phyloP scores from a whole-genome alignment of 305 asterid species.

The Fraxinus nigra region DNA sequence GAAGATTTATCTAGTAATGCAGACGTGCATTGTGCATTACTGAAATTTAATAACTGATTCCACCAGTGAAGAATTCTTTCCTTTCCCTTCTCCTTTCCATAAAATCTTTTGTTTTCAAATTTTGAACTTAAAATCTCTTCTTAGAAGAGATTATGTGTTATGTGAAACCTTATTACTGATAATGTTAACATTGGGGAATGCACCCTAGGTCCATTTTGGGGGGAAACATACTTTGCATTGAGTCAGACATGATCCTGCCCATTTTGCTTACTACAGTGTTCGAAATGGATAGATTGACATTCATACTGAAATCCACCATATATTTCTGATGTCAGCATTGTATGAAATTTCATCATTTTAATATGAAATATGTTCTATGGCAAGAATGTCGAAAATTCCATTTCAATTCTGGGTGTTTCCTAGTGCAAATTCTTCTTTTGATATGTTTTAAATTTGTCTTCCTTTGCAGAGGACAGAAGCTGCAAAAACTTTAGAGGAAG shows the following conservation, averaged over 20 bases:
- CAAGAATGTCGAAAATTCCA: background rate
- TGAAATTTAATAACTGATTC: background rate
- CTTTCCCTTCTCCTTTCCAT: background rate
- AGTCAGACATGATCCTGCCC: background rate
- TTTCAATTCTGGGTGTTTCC: conserved; percentile 14
- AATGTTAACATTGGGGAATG: background rate
- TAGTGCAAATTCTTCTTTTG: conserved; percentile 17
- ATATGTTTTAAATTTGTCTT: conserved; percentile 20
- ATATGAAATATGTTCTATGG: background rate
- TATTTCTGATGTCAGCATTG: background rate
- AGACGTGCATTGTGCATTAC: background rate
- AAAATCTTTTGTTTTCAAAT: background rate
- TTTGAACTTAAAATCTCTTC: background rate
- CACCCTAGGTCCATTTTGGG: background rate
- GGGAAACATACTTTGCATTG: background rate
- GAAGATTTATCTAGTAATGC: background rate
- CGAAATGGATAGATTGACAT: background rate
- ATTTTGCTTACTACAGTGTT: background rate
- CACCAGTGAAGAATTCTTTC: background rate
- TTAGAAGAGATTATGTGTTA: background rate
- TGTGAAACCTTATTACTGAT: background rate
- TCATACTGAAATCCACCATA: background rate
- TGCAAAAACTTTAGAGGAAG: conserved; percentile 45
- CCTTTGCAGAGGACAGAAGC: conserved; percentile 56
- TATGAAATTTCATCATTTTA: background rate